Base-by-base conservation (phyloP, 768 basidiomycete species). In the Amyloporia xantha region DNA sequence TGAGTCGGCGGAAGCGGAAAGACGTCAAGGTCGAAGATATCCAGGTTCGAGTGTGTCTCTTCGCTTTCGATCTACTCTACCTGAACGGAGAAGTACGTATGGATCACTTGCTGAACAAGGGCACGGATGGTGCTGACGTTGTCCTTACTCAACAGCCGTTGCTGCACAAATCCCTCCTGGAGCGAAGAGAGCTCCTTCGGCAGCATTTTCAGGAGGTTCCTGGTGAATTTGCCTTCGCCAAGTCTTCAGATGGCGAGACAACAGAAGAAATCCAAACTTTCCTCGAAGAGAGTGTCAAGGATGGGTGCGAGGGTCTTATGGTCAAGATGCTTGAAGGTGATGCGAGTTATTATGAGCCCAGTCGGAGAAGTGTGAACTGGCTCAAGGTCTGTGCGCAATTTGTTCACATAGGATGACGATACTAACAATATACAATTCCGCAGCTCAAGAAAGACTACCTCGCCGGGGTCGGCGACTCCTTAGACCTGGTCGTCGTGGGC, bases 361-460 rank as follows among this genome's bases (percentile, higher is more conserved):
- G 91, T 65, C 72, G 95, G 50, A 74, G 96, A 35, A 93, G 90
- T 68, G 86, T 97, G 47, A 97, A 98, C 62, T 99, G 96, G 96
- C 71, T 99, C 13, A 99, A 99, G 81, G 95, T n/a, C n/a, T n/a
- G n/a, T 92, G 64, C 55, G 48, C 47, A 12, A 25, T n/a, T 3
- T 4, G 28, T 11, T 30, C 33, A 17, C 6, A 10, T 6, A 13
- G 21, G 2, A 24, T 17, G 33, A 17, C 12, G 23, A 21, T 43
- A n/a, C 25, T 26, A 3, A 21, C 38, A n/a, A 43, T n/a, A 11
- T 7, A 19, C 33, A 10, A 30, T 15, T 27, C 27, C 45, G 27
- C 63, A 99, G 95, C 78, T 99, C 58, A 99, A 99, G 73, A 98
- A 99, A 62, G 96, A 98, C 66, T 99, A 98, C 64, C 78, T 99